A percentile compares a stretch with the other conserved stretches of the same genome.
phyloP scores from a whole-genome alignment of 805 yeast genomes.

The Komagataella pseudopastoris region DNA sequence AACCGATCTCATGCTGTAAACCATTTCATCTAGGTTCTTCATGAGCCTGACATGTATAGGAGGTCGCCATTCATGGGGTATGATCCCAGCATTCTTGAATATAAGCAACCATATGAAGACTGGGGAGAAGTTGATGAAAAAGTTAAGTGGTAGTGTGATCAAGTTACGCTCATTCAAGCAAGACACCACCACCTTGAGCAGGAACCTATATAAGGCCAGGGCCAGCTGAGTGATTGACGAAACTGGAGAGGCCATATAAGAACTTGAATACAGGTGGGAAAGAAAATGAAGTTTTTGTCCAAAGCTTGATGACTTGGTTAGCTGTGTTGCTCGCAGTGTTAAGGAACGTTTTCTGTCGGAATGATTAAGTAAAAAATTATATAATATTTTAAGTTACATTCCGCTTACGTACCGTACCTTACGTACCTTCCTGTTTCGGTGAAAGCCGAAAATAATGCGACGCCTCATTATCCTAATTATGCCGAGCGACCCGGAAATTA shows the following conservation, averaged over 20 bases:
- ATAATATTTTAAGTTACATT: too few species aligned
- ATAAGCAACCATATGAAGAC: constrained; percentile 40
- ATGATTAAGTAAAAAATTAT: neutral
- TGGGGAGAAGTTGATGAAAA: constrained; percentile 35
- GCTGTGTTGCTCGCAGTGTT: neutral
- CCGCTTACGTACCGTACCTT: too few species aligned
- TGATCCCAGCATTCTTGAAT: constrained; percentile 45
- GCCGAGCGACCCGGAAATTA: neutral
- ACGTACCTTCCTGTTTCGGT: too few species aligned
- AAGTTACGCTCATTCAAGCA: constrained; percentile 24
- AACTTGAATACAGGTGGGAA: neutral
- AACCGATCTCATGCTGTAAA: constrained; percentile 16
- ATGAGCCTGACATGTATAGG: constrained; percentile 33
- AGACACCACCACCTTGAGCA: neutral
- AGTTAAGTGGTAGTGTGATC: constrained; percentile 26
- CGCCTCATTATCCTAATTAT: too few species aligned
- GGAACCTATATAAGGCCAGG: neutral
- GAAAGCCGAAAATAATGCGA: too few species aligned
- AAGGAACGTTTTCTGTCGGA: neutral
- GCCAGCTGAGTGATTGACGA: neutral
- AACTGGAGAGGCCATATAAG: neutral
- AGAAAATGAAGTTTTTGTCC: too few species aligned
- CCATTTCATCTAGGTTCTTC: constrained; percentile 25
- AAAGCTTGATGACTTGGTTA: neutral
- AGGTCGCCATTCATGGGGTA: constrained; percentile 43